Evolutionary conservation across 495 filamentous ascomycete species (phyloP).

Genomic region (Baudoinia panamericana): DNA sequence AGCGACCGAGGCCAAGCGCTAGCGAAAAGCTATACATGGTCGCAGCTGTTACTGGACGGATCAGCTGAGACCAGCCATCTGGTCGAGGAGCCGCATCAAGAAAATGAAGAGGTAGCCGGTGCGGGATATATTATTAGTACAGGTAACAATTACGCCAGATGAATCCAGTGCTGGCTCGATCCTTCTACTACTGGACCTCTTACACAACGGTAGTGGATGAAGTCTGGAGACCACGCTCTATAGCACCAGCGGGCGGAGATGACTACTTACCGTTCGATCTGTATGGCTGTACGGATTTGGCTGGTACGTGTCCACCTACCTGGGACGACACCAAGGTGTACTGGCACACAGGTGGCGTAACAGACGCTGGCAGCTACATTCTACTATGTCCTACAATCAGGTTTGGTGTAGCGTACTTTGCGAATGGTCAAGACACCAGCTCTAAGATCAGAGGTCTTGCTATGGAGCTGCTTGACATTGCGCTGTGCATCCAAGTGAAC

Average conservation of each 20-base stretch:
- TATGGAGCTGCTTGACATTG: background rate
- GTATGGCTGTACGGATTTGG: background rate
- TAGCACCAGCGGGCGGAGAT: background rate
- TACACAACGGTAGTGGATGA: conserved; percentile 1
- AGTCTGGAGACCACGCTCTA: background rate
- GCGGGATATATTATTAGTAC: conserved; percentile 3
- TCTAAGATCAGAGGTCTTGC: background rate
- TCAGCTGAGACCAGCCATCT: background rate
- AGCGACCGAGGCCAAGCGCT: background rate
- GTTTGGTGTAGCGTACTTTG: background rate
- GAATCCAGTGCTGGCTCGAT: conserved; percentile 1
- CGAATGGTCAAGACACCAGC: background rate
- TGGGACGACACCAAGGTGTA: background rate
- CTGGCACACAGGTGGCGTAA: conserved; percentile 1
- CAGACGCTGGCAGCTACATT: background rate
- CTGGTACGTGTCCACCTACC: conserved; percentile 1
- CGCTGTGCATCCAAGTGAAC: background rate
- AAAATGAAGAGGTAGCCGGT: background rate
- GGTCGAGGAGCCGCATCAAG: background rate
- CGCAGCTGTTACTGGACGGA: background rate
- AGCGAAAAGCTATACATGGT: background rate
- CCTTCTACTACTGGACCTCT: background rate
- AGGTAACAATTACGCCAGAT: conserved; percentile 1
- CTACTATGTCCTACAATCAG: background rate
- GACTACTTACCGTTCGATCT: background rate